These are phyloP conservation scores for Chernovozyma sophiae-reginae DNA, from an alignment of 1,139 yeast species.

Conservation along the genomic window DNA sequence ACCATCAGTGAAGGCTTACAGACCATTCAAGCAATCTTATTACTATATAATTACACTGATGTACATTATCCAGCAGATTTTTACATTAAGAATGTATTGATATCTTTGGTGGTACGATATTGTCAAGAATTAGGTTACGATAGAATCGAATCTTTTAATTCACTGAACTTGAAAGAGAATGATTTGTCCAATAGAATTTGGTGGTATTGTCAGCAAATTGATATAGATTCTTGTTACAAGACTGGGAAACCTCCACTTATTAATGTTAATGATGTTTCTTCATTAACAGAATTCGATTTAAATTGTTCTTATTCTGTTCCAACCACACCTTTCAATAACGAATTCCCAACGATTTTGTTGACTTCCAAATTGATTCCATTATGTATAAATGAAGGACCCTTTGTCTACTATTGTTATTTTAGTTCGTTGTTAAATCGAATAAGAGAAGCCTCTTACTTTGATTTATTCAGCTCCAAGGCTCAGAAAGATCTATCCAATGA, in stretches of 20 bases:
- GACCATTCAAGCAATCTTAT: slow-evolving; percentile 22
- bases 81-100: slow-evolving; percentile 18
- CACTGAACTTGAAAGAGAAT: slow-evolving; percentile 9
- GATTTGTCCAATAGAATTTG: slow-evolving; percentile 16
- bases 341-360: neutral
- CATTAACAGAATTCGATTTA: slow-evolving; percentile 15
- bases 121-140: slow-evolving; percentile 20
- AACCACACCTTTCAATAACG: slow-evolving; percentile 3
- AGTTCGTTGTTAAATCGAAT: slow-evolving; percentile 17
- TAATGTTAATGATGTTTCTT: slow-evolving; percentile 15
- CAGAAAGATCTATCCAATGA: slow-evolving; percentile 1
- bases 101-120: slow-evolving; percentile 18
- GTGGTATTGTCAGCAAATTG: slow-evolving; percentile 20
- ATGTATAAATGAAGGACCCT: slow-evolving; percentile 6
- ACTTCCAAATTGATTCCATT: neutral
- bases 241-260: slow-evolving; percentile 18
- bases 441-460: slow-evolving; percentile 15
- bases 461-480: slow-evolving; percentile 15
- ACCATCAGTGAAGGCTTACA: slow-evolving; percentile 17
- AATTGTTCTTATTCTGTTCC: slow-evolving; percentile 11
- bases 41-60: slow-evolving; percentile 20
- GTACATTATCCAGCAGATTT: slow-evolving; percentile 20
- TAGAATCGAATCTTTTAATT: slow-evolving; percentile 12
- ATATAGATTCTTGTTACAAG: slow-evolving; percentile 20
- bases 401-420: slow-evolving; percentile 14